phyloP scores from a whole-genome alignment of 2,329 filamentous ascomycete genomes.

The Magnaporthiopsis incrustans region DNA sequence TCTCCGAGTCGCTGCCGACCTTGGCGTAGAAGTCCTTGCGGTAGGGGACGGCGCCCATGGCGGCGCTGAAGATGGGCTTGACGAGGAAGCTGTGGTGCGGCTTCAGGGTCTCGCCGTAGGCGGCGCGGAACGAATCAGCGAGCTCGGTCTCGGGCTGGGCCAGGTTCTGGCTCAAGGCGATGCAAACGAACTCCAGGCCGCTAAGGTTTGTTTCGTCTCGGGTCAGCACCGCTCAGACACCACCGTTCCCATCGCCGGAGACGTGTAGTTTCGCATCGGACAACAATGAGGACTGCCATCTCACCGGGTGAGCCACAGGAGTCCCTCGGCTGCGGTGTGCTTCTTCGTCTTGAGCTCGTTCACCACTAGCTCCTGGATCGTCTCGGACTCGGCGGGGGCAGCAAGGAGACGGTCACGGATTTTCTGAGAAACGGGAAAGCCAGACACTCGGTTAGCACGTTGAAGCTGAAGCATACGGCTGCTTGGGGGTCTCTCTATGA shows the following conservation, averaged over 20 bases:
- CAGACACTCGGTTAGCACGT: not conserved
- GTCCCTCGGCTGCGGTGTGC: conserved; percentile 78
- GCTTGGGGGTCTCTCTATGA: too few species aligned
- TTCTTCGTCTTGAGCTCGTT: conserved; percentile 89
- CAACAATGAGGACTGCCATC: conserved; percentile 13
- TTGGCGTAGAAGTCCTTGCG: conserved; percentile 88
- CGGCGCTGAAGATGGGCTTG: conserved; percentile 86
- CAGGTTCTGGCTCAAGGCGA: conserved; percentile 73
- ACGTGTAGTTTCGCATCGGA: not conserved
- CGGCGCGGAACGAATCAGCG: conserved; percentile 73
- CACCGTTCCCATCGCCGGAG: not conserved
- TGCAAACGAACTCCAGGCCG: conserved; percentile 87
- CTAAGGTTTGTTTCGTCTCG: conserved; percentile 34
- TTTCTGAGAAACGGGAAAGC: conserved; percentile 52
- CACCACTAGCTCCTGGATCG: conserved; percentile 72
- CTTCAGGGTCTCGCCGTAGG: conserved; percentile 83
- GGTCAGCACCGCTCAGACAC: not conserved
- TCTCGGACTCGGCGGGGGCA: conserved; percentile 70
- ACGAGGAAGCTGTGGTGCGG: conserved; percentile 82
- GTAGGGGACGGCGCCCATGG: conserved; percentile 91
- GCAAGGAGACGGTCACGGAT: conserved; percentile 74
- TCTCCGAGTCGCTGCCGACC: conserved; percentile 59
- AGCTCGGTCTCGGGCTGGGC: conserved; percentile 65
- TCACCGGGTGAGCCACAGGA: conserved; percentile 85
- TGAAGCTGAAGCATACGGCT: not conserved